These are phyloP conservation scores for Plasmodium billcollinsi DNA, from an alignment of 169 alveolate species.

Conservation along the genomic window DNA sequence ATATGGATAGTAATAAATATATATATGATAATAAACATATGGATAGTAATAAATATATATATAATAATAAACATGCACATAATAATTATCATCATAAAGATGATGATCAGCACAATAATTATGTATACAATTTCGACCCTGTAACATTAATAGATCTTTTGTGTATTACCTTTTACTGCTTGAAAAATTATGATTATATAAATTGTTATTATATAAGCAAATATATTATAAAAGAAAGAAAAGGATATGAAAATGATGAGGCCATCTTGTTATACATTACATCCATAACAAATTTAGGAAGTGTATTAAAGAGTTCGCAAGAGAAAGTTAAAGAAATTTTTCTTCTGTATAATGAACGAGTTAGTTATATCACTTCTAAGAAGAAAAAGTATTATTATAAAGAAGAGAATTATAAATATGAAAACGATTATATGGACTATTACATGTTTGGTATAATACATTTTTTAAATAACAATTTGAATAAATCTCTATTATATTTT, in stretches of 20 bases:
- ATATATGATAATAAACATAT: too few relatives aligned
- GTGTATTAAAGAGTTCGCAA: conserved; percentile 1
- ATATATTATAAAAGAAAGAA: conserved; percentile 11
- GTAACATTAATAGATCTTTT: conserved; percentile 15
- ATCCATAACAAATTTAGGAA: conserved; percentile 22
- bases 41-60: not conserved
- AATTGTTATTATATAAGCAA: conserved; percentile 41
- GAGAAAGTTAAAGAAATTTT: conserved; percentile 16
- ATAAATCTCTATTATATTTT: conserved; percentile 1
- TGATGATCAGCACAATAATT: too few relatives aligned
- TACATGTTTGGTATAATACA: conserved; percentile 38
- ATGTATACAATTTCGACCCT: too few relatives aligned
- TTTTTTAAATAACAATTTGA: conserved; percentile 19
- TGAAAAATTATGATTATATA: conserved; percentile 19
- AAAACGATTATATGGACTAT: conserved; percentile 28
- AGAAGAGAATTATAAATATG: conserved; percentile 1
- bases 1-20: too few relatives aligned
- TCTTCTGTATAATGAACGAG: conserved; percentile 18
- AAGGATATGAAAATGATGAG: conserved; percentile 19
- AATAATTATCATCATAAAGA: too few relatives aligned
- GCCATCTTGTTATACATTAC: conserved; percentile 15
- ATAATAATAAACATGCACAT: not conserved
- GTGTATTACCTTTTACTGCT: conserved; percentile 9
- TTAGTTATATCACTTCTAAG: not conserved
- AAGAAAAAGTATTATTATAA: conserved; percentile 20